Evolutionary conservation across 192 early-diverging fungal species (phyloP).

Genomic region (Entophlyctis helioformis): DNA sequence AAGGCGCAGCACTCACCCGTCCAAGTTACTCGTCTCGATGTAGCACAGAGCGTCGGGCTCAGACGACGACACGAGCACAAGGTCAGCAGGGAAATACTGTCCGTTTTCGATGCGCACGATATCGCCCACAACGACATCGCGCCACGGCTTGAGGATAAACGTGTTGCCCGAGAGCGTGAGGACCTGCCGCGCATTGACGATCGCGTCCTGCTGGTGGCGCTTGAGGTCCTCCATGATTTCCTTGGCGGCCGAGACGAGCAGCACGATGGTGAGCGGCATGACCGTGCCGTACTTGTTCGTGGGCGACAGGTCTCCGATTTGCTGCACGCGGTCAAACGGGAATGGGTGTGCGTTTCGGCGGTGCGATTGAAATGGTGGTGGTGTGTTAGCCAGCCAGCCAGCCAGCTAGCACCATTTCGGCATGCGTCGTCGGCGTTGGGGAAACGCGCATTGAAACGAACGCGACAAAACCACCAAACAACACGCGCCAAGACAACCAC

Average conservation of each 20-base stretch:
- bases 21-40: conserved; percentile 95
- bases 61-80: conserved; percentile 77
- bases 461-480: no score
- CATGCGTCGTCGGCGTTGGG: no score
- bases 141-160: conserved; percentile 74
- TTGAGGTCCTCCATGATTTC: conserved; percentile 82
- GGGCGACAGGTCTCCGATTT: conserved; percentile 90
- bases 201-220: conserved; percentile 30
- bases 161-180: conserved; percentile 24
- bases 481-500: no score
- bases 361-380: no score
- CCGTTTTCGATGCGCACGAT: conserved; percentile 81
- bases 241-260: conserved; percentile 82
- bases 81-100: conserved; percentile 84
- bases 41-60: conserved; percentile 96
- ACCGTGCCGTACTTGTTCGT: conserved; percentile 81
- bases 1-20: conserved; percentile 51
- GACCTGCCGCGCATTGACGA: conserved; percentile 25
- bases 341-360: no score
- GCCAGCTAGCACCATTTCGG: no score
- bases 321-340: conserved; percentile 40
- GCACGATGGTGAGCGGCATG: conserved; percentile 70
- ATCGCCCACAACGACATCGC: conserved; percentile 78
- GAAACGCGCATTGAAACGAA: no score
- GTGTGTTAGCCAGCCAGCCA: no score